Evolutionary conservation across 768 basidiomycete genomes (phyloP).

Genomic region (Kwoniella botswanensis): DNA sequence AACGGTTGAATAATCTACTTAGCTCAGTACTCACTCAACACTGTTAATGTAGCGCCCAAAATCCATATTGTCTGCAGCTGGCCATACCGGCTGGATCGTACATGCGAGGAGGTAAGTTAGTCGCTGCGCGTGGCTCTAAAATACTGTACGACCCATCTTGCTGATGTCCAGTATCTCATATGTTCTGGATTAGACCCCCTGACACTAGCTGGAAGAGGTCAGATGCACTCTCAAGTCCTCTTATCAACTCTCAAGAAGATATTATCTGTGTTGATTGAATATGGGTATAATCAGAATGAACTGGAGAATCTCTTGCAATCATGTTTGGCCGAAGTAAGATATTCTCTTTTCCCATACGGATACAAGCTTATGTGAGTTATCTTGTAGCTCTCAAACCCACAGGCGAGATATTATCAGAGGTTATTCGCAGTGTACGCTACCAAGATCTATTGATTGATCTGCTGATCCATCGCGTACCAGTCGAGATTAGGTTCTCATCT

Average conservation of each 20-base stretch:
- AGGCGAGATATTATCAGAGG: slow-evolving; percentile 44
- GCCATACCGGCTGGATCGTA: slow-evolving; percentile 24
- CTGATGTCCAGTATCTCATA: background rate
- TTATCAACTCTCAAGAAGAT: slow-evolving; percentile 22
- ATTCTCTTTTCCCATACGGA: no score
- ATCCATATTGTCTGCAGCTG: slow-evolving; percentile 25
- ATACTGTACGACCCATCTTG: background rate
- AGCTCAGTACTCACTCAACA: background rate
- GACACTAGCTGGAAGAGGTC: slow-evolving; percentile 26
- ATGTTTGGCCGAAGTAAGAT: slow-evolving; percentile 43
- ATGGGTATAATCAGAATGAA: slow-evolving; percentile 31
- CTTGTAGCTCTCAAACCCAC: slow-evolving; percentile 25
- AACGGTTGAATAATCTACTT: background rate
- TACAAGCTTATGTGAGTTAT: no score
- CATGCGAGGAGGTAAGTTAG: slow-evolving; percentile 29
- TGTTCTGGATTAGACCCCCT: slow-evolving; percentile 14
- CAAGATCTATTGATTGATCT: slow-evolving; percentile 17
- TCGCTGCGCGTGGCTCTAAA: background rate
- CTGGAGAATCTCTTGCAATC: slow-evolving; percentile 19
- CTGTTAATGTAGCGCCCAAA: background rate
- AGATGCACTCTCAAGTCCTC: slow-evolving; percentile 30
- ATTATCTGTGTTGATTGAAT: slow-evolving; percentile 20
- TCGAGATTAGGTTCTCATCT: background rate
- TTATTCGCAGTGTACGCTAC: slow-evolving; percentile 49
- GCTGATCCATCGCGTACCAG: no score